Percentiles rank a stretch among this genome's conserved stretches.
phyloP scores from a whole-genome alignment of 495 filamentous ascomycete genomes.

The Tuber brumale region DNA sequence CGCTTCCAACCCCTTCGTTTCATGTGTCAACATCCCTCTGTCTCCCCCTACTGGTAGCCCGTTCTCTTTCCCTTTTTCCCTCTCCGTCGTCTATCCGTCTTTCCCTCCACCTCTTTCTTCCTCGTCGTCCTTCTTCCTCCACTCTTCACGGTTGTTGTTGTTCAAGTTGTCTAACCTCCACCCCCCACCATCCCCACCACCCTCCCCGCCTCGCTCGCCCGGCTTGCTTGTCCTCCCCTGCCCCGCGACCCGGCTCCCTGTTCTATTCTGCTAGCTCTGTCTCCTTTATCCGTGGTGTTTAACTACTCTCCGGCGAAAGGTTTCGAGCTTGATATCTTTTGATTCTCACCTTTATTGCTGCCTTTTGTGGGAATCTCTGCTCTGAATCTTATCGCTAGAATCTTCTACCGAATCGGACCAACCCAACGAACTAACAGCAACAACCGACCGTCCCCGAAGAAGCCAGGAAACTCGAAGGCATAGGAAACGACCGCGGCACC shows the following conservation, averaged over 20 bases:
- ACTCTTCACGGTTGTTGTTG: constrained; percentile 29
- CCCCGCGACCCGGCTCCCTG: background rate
- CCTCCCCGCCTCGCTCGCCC: background rate
- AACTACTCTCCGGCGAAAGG: constrained; percentile 34
- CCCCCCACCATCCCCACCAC: background rate
- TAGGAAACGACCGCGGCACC: background rate
- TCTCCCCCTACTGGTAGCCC: constrained; percentile 10
- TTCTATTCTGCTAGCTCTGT: background rate
- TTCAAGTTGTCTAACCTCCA: constrained; percentile 7
- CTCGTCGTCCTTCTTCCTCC: constrained; percentile 18
- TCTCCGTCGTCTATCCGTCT: constrained; percentile 13
- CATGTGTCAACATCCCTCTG: constrained; percentile 5
- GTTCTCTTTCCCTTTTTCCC: constrained; percentile 22
- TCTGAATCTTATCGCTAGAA: constrained; percentile 8
- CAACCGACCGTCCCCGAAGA: constrained; percentile 13
- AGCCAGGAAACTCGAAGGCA: constrained; percentile 13
- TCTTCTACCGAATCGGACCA: constrained; percentile 18
- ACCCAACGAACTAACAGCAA: constrained; percentile 16
- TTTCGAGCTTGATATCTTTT: constrained; percentile 27
- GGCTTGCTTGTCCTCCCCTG: background rate
- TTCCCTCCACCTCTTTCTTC: constrained; percentile 11
- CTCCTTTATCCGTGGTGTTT: constrained; percentile 23
- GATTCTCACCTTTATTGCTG: constrained; percentile 11
- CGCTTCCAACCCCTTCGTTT: constrained; percentile 20
- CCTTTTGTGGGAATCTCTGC: constrained; percentile 8